A percentile compares a stretch with the other conserved stretches of the same genome.
Evolutionary conservation across 1,284 basidiomycete genomes (phyloP).

Genomic region (Cryptococcus amylolentus): DNA sequence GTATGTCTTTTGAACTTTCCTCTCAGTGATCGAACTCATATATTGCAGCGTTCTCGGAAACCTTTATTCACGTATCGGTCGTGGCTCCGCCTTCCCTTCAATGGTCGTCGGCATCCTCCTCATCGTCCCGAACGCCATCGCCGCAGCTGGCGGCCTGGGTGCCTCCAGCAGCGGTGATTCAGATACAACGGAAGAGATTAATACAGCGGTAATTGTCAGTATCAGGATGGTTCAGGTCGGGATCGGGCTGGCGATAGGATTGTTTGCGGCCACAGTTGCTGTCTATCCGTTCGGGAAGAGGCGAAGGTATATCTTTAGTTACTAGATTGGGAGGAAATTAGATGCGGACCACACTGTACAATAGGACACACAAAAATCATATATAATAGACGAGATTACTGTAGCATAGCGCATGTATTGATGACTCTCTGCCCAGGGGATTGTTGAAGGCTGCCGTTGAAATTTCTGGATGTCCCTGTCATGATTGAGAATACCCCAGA

Average conservation of each 20-base stretch:
- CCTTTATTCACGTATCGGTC: slow-evolving; percentile 27
- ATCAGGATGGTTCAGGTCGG: slow-evolving; percentile 20
- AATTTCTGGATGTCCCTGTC: too few relatives aligned
- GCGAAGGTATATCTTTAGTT: slow-evolving; percentile 31
- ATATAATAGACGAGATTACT: too few relatives aligned
- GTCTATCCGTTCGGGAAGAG: slow-evolving; percentile 35
- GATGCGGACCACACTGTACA: background rate
- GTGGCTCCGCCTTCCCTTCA: slow-evolving; percentile 29
- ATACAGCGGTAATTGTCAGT: slow-evolving; percentile 27
- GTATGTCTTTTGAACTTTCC: slow-evolving; percentile 4
- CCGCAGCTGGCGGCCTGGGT: slow-evolving; percentile 28
- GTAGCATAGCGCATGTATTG: too few relatives aligned
- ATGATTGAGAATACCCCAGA: too few relatives aligned
- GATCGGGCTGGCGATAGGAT: slow-evolving; percentile 30
- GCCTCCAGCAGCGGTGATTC: background rate
- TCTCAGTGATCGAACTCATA: background rate
- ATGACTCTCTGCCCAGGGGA: background rate
- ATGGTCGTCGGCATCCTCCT: slow-evolving; percentile 34
- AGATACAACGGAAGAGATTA: slow-evolving; percentile 7
- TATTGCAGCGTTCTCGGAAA: slow-evolving; percentile 24
- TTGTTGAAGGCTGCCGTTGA: background rate
- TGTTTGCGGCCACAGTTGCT: slow-evolving; percentile 29
- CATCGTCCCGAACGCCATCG: slow-evolving; percentile 30
- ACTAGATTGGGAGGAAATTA: slow-evolving; percentile 6
- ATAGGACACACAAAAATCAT: too few relatives aligned